Evolutionary conservation across 177 flowering plant species (phyloP).

Genomic region (Vitis hybrid): DNA sequence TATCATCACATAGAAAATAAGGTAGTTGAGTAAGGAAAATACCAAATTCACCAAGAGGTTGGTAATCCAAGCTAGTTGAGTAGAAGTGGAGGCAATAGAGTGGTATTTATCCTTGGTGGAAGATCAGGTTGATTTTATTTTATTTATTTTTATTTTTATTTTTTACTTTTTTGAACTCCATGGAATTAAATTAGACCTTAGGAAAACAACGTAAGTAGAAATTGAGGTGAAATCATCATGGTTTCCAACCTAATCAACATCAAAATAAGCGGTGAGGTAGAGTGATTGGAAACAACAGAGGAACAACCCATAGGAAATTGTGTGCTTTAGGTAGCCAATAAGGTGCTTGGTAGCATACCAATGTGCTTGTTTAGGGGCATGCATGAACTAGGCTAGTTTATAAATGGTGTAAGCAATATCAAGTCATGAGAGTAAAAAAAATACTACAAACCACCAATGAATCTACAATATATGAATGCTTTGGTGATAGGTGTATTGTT

Average conservation of each 20-base stretch:
- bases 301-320: background rate
- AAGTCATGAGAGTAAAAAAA: background rate
- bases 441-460: background rate
- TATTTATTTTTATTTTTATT: background rate
- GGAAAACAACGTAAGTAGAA: background rate
- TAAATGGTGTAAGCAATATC: background rate
- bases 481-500: background rate
- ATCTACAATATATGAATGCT: background rate
- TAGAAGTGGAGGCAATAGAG: background rate
- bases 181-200: background rate
- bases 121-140: background rate
- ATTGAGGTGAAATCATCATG: background rate
- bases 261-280: background rate
- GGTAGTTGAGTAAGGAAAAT: background rate
- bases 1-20: background rate
- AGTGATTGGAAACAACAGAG: background rate
- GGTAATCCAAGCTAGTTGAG: background rate
- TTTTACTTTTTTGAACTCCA: background rate
- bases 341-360: background rate
- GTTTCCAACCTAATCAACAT: slow-evolving; percentile 1
- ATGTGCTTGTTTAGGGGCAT: background rate
- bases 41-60: background rate
- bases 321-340: background rate
- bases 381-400: slow-evolving; percentile 3
- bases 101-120: background rate